Evolutionary conservation across 2,329 filamentous ascomycete genomes (phyloP), one percentile per base, ranked within the genome.

Genomic region (Pyrenophora tritici-repentis): DNA sequence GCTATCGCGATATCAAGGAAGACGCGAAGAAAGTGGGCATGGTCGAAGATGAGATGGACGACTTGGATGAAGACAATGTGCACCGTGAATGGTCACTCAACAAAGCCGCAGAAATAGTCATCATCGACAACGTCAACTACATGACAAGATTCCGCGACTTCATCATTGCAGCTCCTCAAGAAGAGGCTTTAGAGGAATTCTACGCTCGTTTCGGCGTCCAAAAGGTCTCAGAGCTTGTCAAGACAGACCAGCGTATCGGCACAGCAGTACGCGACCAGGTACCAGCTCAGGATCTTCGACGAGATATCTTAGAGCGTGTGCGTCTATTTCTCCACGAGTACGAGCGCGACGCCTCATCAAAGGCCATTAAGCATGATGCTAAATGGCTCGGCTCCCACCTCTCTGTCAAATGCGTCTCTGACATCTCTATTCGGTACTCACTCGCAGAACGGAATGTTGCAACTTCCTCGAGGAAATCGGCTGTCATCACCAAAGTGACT

Each of bases 341-440:
- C 68, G 83, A 86, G 31, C 79, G 83, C 4, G 89, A 95, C 53
- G 65, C 62, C n/a, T 72, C 69, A 1, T 67, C 67, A 1, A 73
- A 73, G 31, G 80, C 82, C n/a, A 86, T 99, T 66, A 88, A 88
- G 60, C 90, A 94, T 65, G 92, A 97, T 70, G 83, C 86, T 6
- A 90, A 88, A 62, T 99, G 94, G 94, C 79, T 99, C 9, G 91
- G 96, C 64, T 89, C 90, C 67, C 89, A 95, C 59, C 77, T 99
- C 12, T 80, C 78, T 0, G 90, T 99, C 2, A 82, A 89, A 58
- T 83, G 88, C 47, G 92, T 97, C 8, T 86, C 86, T 18, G 87
- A 87, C 1, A 87, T 99, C 44, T 85, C 87, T 4, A 82, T 96
- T 33, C 86, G 87, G 18, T 85, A 89, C 54, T 88, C 86, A n/a